Base-by-base conservation (phyloP, 495 filamentous ascomycete species). In the Hypoxylon fragiforme region DNA sequence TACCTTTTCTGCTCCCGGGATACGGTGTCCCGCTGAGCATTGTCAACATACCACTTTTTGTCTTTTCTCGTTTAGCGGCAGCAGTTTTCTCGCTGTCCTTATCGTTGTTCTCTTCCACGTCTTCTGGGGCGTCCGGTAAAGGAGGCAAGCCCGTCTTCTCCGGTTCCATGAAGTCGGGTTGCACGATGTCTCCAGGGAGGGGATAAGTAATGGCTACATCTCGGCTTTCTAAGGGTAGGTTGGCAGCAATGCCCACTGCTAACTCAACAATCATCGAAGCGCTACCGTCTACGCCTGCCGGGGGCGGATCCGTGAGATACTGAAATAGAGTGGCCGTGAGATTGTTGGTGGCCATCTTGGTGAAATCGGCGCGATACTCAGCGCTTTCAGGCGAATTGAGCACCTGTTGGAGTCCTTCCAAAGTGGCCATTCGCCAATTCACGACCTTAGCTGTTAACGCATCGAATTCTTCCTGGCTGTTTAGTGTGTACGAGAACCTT, bases 231-330 rank as follows among this genome's bases (percentile, higher is more conserved):
- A 95, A 71, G 0, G 95, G 94, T 40, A 97, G 75, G 67, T 97
- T 92, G 57, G 82, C 80, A 2, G 88, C 84, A 53, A 98, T 91
- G 43, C 85, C 87, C 20, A 97, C 80, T 5, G 92, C 90, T 35
- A 97, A 81, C 70, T 97, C 92, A 26, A 97, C 83, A 66, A 98
- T 96, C 87, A 92, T 95, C 51, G 85, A 81, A 15, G 90, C 86
- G 44, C 89, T 89, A 7, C 81, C 81, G 43, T 92, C 87, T 36
- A 97, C 75, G 2, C 90, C 94, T 7, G 83, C 71, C 0, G 88
- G 88, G 2, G 86, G 75, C 0, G 88, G 86, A 12, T 95, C 88
- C 38, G 84, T 76, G 20, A 97, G 77, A 66, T 88, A 82, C 56
- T 83, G 80, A 31, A 82, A 81, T 16, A 97, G 69, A 28, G 74